Conservation (phyloP, 2,329 filamentous ascomycete genomes). For the Neocucurbitaria cava region DNA sequence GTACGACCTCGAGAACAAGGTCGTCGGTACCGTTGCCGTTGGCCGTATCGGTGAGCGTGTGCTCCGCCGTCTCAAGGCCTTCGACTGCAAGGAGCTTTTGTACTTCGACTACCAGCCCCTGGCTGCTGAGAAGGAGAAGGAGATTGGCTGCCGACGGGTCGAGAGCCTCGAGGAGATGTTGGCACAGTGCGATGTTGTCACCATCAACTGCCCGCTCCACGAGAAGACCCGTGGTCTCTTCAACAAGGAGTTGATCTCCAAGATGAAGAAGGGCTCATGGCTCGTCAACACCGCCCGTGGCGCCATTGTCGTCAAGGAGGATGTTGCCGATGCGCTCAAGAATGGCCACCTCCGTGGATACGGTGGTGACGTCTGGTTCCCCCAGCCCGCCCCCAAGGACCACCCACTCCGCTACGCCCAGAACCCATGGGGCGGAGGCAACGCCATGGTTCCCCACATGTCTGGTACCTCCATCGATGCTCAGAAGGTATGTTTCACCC, state of each 20-base stretch:
- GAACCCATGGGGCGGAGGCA: slow-evolving; percentile 95
- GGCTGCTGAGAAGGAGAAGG: slow-evolving; percentile 81
- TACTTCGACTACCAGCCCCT: slow-evolving; percentile 99
- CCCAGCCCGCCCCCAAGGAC: slow-evolving; percentile 92
- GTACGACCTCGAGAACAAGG: slow-evolving; percentile 96
- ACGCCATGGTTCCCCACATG: slow-evolving; percentile 99
- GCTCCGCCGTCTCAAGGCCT: slow-evolving; percentile 91
- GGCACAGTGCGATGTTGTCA: slow-evolving; percentile 93
- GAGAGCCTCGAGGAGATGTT: slow-evolving; percentile 92
- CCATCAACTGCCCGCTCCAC: slow-evolving; percentile 99
- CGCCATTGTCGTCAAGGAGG: slow-evolving; percentile 99
- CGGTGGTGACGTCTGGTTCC: slow-evolving; percentile 93
- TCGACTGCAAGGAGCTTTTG: slow-evolving; percentile 99
- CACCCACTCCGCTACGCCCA: slow-evolving; percentile 91
- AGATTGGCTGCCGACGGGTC: slow-evolving; percentile 93
- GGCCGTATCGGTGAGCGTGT: slow-evolving; percentile 99
- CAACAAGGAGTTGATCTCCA: slow-evolving; percentile 97
- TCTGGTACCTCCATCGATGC: slow-evolving; percentile 98
- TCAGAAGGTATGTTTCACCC: slow-evolving; percentile 64
- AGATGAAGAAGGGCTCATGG: slow-evolving; percentile 99
- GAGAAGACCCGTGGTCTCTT: slow-evolving; percentile 96
- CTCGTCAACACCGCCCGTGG: slow-evolving; percentile 98
- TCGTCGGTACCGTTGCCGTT: slow-evolving; percentile 95
- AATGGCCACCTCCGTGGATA: slow-evolving; percentile 89
- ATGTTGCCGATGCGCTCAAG: slow-evolving; percentile 93